Evolutionary conservation across 176 grass and related monocot genomes (phyloP).

Genomic region (Chloris gayana): DNA sequence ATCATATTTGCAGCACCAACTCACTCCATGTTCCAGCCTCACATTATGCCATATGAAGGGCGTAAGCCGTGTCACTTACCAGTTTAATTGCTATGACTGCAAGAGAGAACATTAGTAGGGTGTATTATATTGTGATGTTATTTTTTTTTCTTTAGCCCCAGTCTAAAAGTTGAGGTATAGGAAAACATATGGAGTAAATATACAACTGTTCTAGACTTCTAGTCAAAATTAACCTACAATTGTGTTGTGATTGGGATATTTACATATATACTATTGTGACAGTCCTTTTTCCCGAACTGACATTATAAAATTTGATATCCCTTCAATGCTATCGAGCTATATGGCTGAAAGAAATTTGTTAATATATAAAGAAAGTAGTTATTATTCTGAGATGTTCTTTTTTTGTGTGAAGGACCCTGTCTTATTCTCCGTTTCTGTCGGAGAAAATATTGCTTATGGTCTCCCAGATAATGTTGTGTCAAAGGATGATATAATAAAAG

Average conservation of each 20-base stretch:
- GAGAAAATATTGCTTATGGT: slow-evolving; percentile 98
- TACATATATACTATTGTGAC: background rate
- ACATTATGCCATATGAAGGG: background rate
- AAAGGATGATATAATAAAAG: slow-evolving; percentile 96
- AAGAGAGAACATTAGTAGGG: background rate
- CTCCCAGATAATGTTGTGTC: slow-evolving; percentile 90
- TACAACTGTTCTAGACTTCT: background rate
- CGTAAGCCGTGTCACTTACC: background rate
- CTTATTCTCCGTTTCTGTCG: slow-evolving; percentile 81
- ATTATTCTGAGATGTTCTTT: background rate
- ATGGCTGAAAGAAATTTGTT: slow-evolving; percentile 3
- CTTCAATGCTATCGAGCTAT: background rate
- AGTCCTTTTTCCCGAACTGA: background rate
- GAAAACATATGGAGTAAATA: background rate
- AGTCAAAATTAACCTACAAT: background rate
- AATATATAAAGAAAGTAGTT: background rate
- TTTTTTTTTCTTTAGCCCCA: background rate
- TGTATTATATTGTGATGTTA: background rate
- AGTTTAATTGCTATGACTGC: background rate
- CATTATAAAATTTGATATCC: background rate
- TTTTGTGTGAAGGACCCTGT: slow-evolving; percentile 66
- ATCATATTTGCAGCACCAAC: background rate
- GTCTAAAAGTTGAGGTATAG: background rate
- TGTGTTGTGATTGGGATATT: background rate
- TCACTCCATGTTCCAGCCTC: background rate